A percentile compares a stretch with the other conserved stretches of the same genome.
These are phyloP conservation scores for Tylopilus balloui DNA, from an alignment of 768 basidiomycete species.

Conservation along the genomic window DNA sequence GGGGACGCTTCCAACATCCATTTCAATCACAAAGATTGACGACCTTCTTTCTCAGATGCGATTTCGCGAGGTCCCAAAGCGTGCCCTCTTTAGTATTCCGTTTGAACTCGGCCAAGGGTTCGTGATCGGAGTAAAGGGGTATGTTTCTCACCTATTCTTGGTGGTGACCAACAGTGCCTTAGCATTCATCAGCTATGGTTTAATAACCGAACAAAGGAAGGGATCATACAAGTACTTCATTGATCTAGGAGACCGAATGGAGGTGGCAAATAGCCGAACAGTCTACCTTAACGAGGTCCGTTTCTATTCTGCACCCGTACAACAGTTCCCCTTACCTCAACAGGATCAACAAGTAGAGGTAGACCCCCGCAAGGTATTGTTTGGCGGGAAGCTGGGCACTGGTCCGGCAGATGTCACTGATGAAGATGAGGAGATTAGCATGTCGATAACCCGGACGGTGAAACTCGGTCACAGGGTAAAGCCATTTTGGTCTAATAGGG, in stretches of 20 bases:
- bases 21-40: slow-evolving; percentile 73
- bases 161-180: not conserved
- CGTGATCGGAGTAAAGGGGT: slow-evolving; percentile 81
- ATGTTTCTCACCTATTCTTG: slow-evolving; percentile 22
- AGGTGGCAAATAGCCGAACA: slow-evolving; percentile 66
- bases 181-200: slow-evolving; percentile 59
- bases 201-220: slow-evolving; percentile 86
- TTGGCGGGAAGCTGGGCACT: slow-evolving; percentile 36
- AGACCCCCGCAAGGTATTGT: slow-evolving; percentile 24
- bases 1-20: slow-evolving; percentile 56
- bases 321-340: not conserved
- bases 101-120: slow-evolving; percentile 73
- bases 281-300: slow-evolving; percentile 68
- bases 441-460: slow-evolving; percentile 42
- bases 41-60: slow-evolving; percentile 78
- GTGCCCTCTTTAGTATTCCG: slow-evolving; percentile 76
- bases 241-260: slow-evolving; percentile 73
- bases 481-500: not conserved
- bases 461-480: slow-evolving; percentile 48
- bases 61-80: slow-evolving; percentile 78
- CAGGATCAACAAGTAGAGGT: slow-evolving; percentile 31
- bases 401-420: slow-evolving; percentile 26
- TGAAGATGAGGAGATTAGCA: slow-evolving; percentile 37
- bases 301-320: not conserved
- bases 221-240: slow-evolving; percentile 79